phyloP scores from a whole-genome alignment of 2,329 filamentous ascomycete genomes.

The Thielaviopsis populi region DNA sequence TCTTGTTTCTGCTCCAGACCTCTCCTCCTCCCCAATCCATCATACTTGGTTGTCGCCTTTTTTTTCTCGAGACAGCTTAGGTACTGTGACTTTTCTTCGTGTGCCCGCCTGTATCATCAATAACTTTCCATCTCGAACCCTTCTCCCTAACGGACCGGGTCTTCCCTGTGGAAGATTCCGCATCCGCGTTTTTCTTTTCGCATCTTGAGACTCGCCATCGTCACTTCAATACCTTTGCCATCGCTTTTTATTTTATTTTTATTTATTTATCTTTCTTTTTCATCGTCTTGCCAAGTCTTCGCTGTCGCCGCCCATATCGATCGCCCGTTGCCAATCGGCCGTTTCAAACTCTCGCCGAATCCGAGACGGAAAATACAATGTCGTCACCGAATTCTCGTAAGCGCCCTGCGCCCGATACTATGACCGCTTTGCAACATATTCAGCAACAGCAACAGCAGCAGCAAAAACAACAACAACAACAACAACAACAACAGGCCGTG shows the following conservation, averaged over 20 bases:
- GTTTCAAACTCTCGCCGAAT: not conserved
- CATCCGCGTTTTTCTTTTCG: constrained; percentile 4
- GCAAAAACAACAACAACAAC: constrained; percentile 22
- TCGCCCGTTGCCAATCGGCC: not conserved
- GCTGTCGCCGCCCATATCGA: not conserved
- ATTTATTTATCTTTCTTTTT: no score
- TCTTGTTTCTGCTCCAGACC: not conserved
- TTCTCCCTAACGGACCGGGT: constrained; percentile 11
- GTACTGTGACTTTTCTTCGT: not conserved
- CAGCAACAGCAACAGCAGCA: constrained; percentile 17
- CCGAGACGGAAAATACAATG: not conserved
- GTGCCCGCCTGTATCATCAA: not conserved
- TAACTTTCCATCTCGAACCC: not conserved
- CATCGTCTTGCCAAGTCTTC: not conserved
- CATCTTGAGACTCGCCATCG: not conserved
- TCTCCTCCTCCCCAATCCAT: not conserved
- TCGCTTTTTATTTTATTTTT: not conserved
- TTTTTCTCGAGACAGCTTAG: not conserved
- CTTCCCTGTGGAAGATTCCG: constrained; percentile 16
- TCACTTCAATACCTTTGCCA: not conserved
- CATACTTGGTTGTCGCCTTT: not conserved
- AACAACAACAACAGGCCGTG: constrained; percentile 19
- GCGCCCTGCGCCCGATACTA: constrained; percentile 14
- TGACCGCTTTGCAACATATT: constrained; percentile 12
- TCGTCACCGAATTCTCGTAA: constrained; percentile 16